Evolutionary conservation across 2,329 filamentous ascomycete genomes (phyloP), one percentile per base, ranked within the genome.

Genomic region (Claviceps digitariae): DNA sequence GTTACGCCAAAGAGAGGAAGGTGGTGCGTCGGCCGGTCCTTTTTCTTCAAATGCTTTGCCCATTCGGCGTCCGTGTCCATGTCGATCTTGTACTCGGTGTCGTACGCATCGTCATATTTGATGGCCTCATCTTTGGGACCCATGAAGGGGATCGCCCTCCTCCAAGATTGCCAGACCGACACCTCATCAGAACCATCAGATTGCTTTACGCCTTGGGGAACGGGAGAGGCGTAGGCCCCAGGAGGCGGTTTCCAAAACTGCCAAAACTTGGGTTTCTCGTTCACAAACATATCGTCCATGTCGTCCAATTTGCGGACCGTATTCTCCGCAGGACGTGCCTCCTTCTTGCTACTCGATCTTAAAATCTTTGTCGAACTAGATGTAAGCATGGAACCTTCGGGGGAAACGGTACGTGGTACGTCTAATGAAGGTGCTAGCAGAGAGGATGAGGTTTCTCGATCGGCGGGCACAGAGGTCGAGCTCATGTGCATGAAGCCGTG

Each of bases 1-100:
- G 70, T 74, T 65, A 75, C 75, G 1, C 72, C 72, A 45, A 79
- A 79, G 0, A 69, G 69, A 0, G 89, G 82, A 10, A 96, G 71
- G 48, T 84, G 82, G 71, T 94, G 90, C 0, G 87, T 95, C 20
- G 91, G 89, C 40, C 93, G 84, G 56, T 96, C 83, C 54, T 86
- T 90, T 54, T 81, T 79, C 62, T 82, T 84, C 50, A 97, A 72
- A 69, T 90, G 96, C 56, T 83, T 85, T 61, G 83, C 82, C 93
- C 93, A 98, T 46, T 80, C 70, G 0, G 87, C 82, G 49, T 81
- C 77, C 9, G 76, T 77, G 45, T 83, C 79, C 12, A 83, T 74
- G 29, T 84, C 78, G 20, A 70, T 65, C 13, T 70, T 61, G 53
- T 78, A 80, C 1, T 84, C 76, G 36, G 79, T 66, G 56, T 86